These are phyloP conservation scores for Rhytidiadelphus loreus DNA, from an alignment of 225 moss, liverwort and hornwort species.

Conservation along the genomic window DNA sequence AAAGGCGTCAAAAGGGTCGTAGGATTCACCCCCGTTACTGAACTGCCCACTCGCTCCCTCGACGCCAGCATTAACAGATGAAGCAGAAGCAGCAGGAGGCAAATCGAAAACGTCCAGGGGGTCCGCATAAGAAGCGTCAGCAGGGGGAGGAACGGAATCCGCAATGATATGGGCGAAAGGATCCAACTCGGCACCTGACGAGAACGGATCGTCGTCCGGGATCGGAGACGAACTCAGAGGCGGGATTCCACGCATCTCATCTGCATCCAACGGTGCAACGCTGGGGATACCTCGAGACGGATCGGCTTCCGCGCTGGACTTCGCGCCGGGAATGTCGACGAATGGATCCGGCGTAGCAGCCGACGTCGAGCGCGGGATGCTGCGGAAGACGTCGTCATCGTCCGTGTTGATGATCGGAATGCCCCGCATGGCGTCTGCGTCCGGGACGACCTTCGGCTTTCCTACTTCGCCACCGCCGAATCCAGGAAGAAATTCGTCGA, in stretches of 20 bases:
- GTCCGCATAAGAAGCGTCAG: conserved; percentile 23
- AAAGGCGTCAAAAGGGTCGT: conserved; percentile 60
- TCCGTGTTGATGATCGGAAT: conserved; percentile 31
- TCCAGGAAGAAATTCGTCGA: conserved; percentile 49
- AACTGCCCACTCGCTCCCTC: conserved; percentile 17
- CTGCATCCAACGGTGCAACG: conserved; percentile 11
- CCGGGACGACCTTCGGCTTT: not conserved
- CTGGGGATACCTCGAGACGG: conserved; percentile 1
- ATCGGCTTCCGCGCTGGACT: conserved; percentile 2
- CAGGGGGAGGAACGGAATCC: conserved; percentile 14
- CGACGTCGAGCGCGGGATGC: conserved; percentile 20
- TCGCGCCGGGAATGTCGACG: not conserved
- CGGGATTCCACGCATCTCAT: conserved; percentile 39
- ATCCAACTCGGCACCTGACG: conserved; percentile 18
- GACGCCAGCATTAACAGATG: conserved; percentile 1
- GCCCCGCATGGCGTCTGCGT: conserved; percentile 36
- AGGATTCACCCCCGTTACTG: conserved; percentile 42
- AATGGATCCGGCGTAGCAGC: conserved; percentile 16
- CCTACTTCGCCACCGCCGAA: conserved; percentile 21
- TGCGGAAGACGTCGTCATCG: conserved; percentile 21
- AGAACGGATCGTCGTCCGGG: conserved; percentile 23
- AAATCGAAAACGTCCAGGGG: conserved; percentile 51
- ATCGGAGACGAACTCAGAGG: conserved; percentile 1
- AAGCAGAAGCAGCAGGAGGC: conserved; percentile 18
- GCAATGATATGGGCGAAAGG: conserved; percentile 36